Evolutionary conservation across 2,329 filamentous ascomycete genomes (phyloP), one percentile per base, ranked within the genome.

Genomic region (Calonectria crousiana): DNA sequence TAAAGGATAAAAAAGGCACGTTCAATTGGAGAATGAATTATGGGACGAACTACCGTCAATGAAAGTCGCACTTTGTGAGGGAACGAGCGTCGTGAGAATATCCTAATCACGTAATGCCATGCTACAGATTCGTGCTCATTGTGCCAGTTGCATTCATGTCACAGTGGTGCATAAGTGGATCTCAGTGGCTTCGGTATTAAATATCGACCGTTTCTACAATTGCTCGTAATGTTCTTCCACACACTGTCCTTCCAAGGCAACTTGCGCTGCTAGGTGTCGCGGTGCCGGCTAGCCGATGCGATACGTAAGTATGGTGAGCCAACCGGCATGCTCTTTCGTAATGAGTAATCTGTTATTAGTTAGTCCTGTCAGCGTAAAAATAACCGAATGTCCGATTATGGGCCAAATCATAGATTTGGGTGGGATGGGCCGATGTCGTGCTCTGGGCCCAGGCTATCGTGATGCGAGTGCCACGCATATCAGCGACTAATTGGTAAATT

Each of bases 381-480:
- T 26, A 56, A 23, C 56, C 56, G 56, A 36, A 28, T 62, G 56
- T 62, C 23, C 20, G 36, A 41, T 62, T 62, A 62, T 30, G 34
- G 56, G 56, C 26, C 56, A 38, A 18, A 28, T 62, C 20, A 9
- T 30, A 62, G 34, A 41, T 2, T 26, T 14, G 34, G 36, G 56
- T 41, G 56, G 56, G 56, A 62, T 62, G 36, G 18, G 36, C 56
- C 56, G 56, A 62, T 62, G 56, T 62, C 56, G 56, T 62, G 56
- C 56, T 62, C 23, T 14, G 16, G 18, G 23, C 56, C 56, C 5
- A 13, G 18, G 56, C 32, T 41, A 62, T 62, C 56, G 56, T 62
- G 56, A 62, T 62, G 26, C 23, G 8, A 38, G 26, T n/a, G 20
- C n/a, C 53, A 58, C 20, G 13, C 53, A 36, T 38, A 36, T 36